Evolutionary conservation across 805 yeast species (phyloP).

Genomic region (Cyberlindnera petersonii): DNA sequence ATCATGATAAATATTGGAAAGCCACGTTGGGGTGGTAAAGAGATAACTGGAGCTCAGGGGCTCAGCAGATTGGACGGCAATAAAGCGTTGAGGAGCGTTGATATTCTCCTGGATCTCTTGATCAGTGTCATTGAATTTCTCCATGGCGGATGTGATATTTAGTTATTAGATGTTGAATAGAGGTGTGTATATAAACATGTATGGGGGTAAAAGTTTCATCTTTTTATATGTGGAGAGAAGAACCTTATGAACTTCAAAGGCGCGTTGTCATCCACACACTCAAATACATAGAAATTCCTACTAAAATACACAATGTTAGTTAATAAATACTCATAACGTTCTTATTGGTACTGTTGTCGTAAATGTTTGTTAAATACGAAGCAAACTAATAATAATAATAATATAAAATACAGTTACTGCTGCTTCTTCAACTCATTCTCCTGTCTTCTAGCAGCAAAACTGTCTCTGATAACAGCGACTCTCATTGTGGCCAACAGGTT

Average conservation of each 20-base stretch:
- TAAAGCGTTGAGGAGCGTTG: not conserved
- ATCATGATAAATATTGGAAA: not conserved
- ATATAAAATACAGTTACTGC: slow-evolving; percentile 4
- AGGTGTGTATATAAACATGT: too few relatives aligned
- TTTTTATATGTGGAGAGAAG: too few relatives aligned
- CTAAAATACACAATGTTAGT: too few relatives aligned
- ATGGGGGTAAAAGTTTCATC: too few relatives aligned
- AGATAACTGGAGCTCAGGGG: not conserved
- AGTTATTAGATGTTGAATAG: not conserved
- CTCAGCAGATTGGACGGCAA: not conserved
- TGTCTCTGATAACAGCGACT: slow-evolving; percentile 72
- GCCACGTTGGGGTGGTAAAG: not conserved
- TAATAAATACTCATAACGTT: too few relatives aligned
- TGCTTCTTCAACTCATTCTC: slow-evolving; percentile 21
- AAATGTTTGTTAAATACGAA: too few relatives aligned
- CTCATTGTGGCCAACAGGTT: slow-evolving; percentile 81
- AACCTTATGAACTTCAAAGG: too few relatives aligned
- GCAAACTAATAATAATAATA: too few relatives aligned
- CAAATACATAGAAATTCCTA: too few relatives aligned
- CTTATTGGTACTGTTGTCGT: too few relatives aligned
- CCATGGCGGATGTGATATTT: not conserved
- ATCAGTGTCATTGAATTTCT: not conserved
- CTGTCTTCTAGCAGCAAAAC: slow-evolving; percentile 39
- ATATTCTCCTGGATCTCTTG: not conserved
- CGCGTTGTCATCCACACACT: too few relatives aligned